These are phyloP conservation scores for Saccharata proteae DNA, from an alignment of 2,329 filamentous ascomycete genomes.

Conservation along the genomic window DNA sequence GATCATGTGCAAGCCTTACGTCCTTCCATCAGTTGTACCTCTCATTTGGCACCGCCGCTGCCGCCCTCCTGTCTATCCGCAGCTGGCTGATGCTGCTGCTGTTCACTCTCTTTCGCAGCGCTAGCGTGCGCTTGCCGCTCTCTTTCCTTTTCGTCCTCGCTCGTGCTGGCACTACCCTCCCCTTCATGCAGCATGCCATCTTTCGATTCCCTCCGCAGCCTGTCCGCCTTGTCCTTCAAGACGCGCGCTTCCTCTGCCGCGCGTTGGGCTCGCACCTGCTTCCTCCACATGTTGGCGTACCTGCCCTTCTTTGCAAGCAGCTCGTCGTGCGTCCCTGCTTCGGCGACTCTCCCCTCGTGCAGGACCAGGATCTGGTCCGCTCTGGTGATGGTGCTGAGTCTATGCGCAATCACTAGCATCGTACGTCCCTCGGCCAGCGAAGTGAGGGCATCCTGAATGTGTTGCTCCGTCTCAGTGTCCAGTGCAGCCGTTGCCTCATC, in stretches of 20 bases:
- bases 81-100: too few relatives aligned
- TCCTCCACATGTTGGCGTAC: slow-evolving; percentile 41
- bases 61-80: too few relatives aligned
- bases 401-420: slow-evolving; percentile 84
- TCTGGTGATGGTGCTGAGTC: slow-evolving; percentile 42
- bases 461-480: slow-evolving; percentile 84
- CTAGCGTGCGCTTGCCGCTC: too few relatives aligned
- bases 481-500: slow-evolving; percentile 89
- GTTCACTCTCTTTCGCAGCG: slow-evolving; percentile 2
- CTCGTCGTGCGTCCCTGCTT: slow-evolving; percentile 40
- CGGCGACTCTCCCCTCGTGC: slow-evolving; percentile 39
- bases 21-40: too few relatives aligned
- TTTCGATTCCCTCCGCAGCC: slow-evolving; percentile 36
- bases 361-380: slow-evolving; percentile 46
- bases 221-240: slow-evolving; percentile 38
- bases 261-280: slow-evolving; percentile 38
- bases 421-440: slow-evolving; percentile 77
- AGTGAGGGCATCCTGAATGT: slow-evolving; percentile 78
- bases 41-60: too few relatives aligned
- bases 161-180: slow-evolving; percentile 26
- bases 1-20: too few relatives aligned
- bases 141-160: slow-evolving; percentile 21
- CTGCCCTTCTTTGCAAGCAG: slow-evolving; percentile 34
- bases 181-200: slow-evolving; percentile 26
- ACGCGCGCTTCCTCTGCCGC: slow-evolving; percentile 38